Evolutionary conservation across 352 stramenopile genomes (phyloP).

Genomic region (Lagenidium giganteum): DNA sequence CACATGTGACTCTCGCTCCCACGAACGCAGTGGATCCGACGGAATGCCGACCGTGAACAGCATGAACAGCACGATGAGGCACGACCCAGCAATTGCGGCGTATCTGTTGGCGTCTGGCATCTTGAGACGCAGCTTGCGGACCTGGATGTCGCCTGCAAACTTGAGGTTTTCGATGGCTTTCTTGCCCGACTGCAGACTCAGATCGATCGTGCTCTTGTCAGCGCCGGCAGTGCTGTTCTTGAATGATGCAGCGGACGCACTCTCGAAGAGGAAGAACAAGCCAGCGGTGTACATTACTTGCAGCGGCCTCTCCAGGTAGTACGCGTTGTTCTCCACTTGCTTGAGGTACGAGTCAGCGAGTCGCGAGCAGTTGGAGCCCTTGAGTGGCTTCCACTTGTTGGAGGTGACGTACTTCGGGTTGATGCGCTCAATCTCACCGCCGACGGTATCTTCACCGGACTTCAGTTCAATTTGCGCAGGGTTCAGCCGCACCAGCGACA

Average conservation of each 20-base stretch:
- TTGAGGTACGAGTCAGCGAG: conserved; percentile 44
- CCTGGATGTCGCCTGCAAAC: conserved; percentile 13
- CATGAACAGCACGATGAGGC: too few species aligned
- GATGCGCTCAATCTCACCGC: too few species aligned
- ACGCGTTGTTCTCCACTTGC: conserved; percentile 38
- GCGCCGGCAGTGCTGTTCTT: conserved; percentile 11
- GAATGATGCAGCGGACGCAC: conserved; percentile 22
- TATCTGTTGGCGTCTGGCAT: conserved; percentile 13
- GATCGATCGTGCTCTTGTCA: neutral
- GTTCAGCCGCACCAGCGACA: conserved; percentile 39
- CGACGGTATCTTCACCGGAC: too few species aligned
- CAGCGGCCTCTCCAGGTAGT: conserved; percentile 31
- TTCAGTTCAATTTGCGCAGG: conserved; percentile 6
- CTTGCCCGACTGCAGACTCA: too few species aligned
- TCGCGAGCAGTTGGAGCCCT: conserved; percentile 24
- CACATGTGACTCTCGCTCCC: conserved; percentile 1
- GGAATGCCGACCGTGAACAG: neutral
- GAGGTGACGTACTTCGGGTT: too few species aligned
- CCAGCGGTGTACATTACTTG: conserved; percentile 43
- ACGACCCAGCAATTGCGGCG: too few species aligned
- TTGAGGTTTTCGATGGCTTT: conserved; percentile 14
- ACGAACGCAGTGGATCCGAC: neutral
- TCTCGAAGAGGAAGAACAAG: conserved; percentile 45
- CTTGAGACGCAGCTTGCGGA: conserved; percentile 10
- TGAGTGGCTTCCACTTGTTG: conserved; percentile 17